phyloP scores from a whole-genome alignment of 768 basidiomycete genomes.

The Pholiota microspora region DNA sequence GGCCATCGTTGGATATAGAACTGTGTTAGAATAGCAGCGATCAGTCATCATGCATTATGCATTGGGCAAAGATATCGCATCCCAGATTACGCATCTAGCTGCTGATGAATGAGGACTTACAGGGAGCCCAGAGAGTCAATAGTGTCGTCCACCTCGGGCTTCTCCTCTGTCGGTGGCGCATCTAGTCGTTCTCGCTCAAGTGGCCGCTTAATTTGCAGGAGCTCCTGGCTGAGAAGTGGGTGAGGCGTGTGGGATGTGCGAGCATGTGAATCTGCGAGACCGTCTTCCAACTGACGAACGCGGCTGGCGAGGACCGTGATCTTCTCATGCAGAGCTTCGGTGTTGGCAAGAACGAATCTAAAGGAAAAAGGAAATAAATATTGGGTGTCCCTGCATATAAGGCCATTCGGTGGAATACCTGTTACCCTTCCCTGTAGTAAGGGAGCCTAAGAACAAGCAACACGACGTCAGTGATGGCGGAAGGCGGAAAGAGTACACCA shows the following conservation, averaged over 20 bases:
- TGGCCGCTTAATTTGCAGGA: constrained; percentile 66
- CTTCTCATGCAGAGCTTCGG: constrained; percentile 68
- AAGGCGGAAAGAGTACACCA: constrained; percentile 8
- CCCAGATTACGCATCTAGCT: background rate
- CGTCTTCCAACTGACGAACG: constrained; percentile 69
- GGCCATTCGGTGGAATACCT: constrained; percentile 34
- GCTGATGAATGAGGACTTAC: constrained; percentile 31
- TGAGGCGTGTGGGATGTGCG: constrained; percentile 47
- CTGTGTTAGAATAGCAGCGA: constrained; percentile 27
- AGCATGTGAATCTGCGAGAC: constrained; percentile 51
- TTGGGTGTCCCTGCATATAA: background rate
- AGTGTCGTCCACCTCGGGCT: constrained; percentile 49
- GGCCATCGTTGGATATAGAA: constrained; percentile 60
- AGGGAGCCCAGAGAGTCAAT: constrained; percentile 66
- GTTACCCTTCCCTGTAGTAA: constrained; percentile 75
- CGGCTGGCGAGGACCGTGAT: constrained; percentile 58
- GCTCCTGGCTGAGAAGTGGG: constrained; percentile 58
- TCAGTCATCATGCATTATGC: constrained; percentile 8
- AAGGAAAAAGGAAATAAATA: constrained; percentile 4
- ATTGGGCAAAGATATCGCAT: constrained; percentile 6
- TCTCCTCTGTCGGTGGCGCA: constrained; percentile 34
- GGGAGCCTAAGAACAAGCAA: constrained; percentile 43
- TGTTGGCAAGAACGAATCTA: constrained; percentile 72
- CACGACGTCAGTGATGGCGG: constrained; percentile 12
- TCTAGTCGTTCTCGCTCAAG: constrained; percentile 57